Evolutionary conservation across 2,329 filamentous ascomycete species (phyloP).

Genomic region (Xylariomycetidae sp.): DNA sequence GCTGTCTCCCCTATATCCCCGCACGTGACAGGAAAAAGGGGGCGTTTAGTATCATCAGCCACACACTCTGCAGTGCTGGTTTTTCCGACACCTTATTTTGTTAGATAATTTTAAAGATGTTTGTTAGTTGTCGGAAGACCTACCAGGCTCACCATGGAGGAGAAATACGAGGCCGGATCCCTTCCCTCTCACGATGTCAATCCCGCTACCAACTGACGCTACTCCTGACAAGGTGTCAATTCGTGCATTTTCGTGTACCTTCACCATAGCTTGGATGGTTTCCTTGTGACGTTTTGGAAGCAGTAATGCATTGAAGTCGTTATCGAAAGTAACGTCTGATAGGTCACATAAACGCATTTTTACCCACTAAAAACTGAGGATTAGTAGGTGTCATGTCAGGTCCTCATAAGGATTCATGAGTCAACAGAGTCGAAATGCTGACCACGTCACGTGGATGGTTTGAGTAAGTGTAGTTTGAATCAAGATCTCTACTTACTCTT

Average conservation of each 20-base stretch:
- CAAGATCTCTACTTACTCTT: no score
- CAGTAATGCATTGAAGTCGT: constrained; percentile 6
- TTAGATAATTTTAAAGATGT: not conserved
- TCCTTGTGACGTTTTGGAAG: constrained; percentile 6
- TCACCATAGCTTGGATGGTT: constrained; percentile 7
- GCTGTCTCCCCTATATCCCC: constrained; percentile 8
- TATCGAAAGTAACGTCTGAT: constrained; percentile 4
- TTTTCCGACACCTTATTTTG: constrained; percentile 8
- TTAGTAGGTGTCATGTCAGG: no score
- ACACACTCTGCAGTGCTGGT: constrained; percentile 12
- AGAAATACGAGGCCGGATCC: constrained; percentile 8
- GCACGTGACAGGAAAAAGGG: constrained; percentile 11
- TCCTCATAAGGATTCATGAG: no score
- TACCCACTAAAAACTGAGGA: no score
- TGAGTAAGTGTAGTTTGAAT: no score
- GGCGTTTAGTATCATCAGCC: constrained; percentile 8
- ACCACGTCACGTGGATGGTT: no score
- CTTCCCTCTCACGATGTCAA: constrained; percentile 10
- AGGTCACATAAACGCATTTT: not conserved
- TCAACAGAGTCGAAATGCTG: no score
- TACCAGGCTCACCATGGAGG: constrained; percentile 10
- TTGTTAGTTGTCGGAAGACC: not conserved
- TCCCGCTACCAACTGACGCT: constrained; percentile 1
- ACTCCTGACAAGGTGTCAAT: not conserved
- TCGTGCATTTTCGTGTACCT: constrained; percentile 5